phyloP scores from a whole-genome alignment of 2,329 filamentous ascomycete species.

The Colletotrichum nymphaeae region DNA sequence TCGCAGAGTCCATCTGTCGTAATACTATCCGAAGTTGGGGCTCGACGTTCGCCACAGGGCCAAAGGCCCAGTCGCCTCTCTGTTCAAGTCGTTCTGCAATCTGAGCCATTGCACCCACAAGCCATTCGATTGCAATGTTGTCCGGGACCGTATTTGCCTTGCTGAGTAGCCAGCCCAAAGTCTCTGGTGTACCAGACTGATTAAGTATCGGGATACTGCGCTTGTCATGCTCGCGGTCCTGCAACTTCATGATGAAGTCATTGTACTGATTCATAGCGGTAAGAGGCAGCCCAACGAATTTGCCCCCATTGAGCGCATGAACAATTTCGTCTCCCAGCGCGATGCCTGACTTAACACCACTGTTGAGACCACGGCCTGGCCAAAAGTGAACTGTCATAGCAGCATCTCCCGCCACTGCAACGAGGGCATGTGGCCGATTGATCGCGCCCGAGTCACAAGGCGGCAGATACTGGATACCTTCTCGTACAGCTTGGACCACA shows the following conservation, averaged over 20 bases:
- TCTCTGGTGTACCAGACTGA: slow-evolving; percentile 47
- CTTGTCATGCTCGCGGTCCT: slow-evolving; percentile 49
- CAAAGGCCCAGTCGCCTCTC: slow-evolving; percentile 45
- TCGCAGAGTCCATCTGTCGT: slow-evolving; percentile 44
- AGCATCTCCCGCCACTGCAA: slow-evolving; percentile 48
- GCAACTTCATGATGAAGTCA: slow-evolving; percentile 49
- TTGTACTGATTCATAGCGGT: slow-evolving; percentile 47
- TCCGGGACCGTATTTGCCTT: slow-evolving; percentile 46
- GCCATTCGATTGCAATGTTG: slow-evolving; percentile 47
- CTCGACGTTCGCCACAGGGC: slow-evolving; percentile 43
- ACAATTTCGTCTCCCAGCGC: slow-evolving; percentile 49
- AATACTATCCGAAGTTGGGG: slow-evolving; percentile 47
- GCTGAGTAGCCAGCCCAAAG: slow-evolving; percentile 47
- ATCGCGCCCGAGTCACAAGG: slow-evolving; percentile 41
- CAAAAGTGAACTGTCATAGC: slow-evolving; percentile 52
- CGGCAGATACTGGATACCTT: slow-evolving; percentile 44
- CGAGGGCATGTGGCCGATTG: slow-evolving; percentile 45
- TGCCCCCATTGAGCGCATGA: slow-evolving; percentile 43
- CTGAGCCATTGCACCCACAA: slow-evolving; percentile 47
- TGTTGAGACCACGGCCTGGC: slow-evolving; percentile 50
- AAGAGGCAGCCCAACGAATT: slow-evolving; percentile 45
- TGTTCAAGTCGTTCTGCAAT: slow-evolving; percentile 46
- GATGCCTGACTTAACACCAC: slow-evolving; percentile 49
- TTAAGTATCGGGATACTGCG: slow-evolving; percentile 49
- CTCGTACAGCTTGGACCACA: slow-evolving; percentile 47